A percentile compares a stretch with the other conserved stretches of the same genome.
phyloP scores from a whole-genome alignment of 2,329 filamentous ascomycete genomes.

The Aspergillus terreus region DNA sequence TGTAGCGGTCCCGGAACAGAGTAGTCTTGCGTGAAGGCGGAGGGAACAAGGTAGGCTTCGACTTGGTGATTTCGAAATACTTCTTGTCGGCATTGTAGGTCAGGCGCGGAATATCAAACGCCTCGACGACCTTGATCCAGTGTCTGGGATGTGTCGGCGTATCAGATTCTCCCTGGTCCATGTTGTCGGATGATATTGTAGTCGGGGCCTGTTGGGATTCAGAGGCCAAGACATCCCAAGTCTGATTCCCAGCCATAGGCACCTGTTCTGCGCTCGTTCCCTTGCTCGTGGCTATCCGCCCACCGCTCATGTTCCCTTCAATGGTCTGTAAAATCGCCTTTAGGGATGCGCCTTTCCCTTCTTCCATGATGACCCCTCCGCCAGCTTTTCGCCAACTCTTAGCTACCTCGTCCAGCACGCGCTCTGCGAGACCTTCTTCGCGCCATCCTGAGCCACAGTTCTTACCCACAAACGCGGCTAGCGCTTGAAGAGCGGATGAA shows the following conservation, averaged over 20 bases:
- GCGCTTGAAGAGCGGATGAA: conserved; percentile 75
- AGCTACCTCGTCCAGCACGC: conserved; percentile 86
- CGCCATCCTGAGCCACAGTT: conserved; percentile 96
- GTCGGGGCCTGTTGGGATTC: conserved; percentile 24
- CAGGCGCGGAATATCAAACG: conserved; percentile 73
- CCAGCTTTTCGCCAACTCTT: conserved; percentile 87
- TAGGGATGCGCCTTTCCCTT: conserved; percentile 61
- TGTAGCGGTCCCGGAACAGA: conserved; percentile 84
- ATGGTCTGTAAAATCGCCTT: conserved; percentile 78
- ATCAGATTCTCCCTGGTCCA: conserved; percentile 56
- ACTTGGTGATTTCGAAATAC: conserved; percentile 74
- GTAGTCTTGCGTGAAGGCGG: conserved; percentile 75
- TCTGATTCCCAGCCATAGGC: conserved; percentile 35
- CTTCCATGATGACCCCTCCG: conserved; percentile 87
- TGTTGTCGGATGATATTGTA: conserved; percentile 43
- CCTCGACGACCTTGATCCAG: conserved; percentile 79
- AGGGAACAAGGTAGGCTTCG: conserved; percentile 69
- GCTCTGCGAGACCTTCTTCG: conserved; percentile 89
- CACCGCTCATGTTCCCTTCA: conserved; percentile 86
- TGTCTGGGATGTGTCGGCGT: conserved; percentile 67
- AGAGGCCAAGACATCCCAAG: conserved; percentile 49
- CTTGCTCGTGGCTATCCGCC: conserved; percentile 52
- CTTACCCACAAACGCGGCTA: conserved; percentile 86
- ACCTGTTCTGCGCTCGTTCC: conserved; percentile 29
- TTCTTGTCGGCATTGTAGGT: conserved; percentile 62